Percentiles rank a stretch among this genome's conserved stretches.
These are phyloP conservation scores for Eimeria maxima DNA, from an alignment of 169 alveolate species.

Conservation along the genomic window DNA sequence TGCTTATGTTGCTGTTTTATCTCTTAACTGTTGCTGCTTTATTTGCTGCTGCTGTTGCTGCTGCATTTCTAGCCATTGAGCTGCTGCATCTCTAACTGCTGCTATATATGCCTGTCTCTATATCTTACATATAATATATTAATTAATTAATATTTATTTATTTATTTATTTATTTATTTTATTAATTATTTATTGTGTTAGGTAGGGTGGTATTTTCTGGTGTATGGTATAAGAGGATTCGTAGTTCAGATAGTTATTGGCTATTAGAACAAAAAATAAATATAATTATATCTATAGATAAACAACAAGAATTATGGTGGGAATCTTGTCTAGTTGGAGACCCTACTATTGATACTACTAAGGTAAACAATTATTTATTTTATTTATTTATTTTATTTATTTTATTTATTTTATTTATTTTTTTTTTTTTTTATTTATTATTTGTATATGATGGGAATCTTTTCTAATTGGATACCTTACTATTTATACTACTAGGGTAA, in stretches of 20 bases:
- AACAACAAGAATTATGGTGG: slow-evolving; percentile 93
- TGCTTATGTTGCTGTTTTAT: too few species aligned
- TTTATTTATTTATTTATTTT: background rate
- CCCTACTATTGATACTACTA: slow-evolving; percentile 93
- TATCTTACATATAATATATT: too few species aligned
- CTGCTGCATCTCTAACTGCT: background rate
- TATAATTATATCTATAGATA: slow-evolving; percentile 89
- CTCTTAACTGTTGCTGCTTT: too few species aligned
- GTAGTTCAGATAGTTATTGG: slow-evolving; percentile 85
- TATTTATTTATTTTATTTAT: background rate
- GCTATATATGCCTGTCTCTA: too few species aligned
- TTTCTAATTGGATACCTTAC: too few species aligned
- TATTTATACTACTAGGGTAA: too few species aligned
- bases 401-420: background rate
- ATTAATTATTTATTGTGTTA: background rate
- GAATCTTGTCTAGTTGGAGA: slow-evolving; percentile 89
- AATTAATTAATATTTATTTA: background rate
- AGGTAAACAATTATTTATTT: slow-evolving; percentile 78
- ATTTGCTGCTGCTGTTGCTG: too few species aligned
- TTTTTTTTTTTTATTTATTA: background rate
- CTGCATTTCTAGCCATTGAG: too few species aligned
- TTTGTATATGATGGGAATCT: too few species aligned
- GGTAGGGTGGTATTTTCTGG: slow-evolving; percentile 53
- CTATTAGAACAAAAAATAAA: slow-evolving; percentile 90
- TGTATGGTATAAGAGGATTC: background rate